A percentile compares a stretch with the other conserved stretches of the same genome.
Conservation (phyloP, 2,329 filamentous ascomycete genomes). For the Ascochyta rabiei region DNA sequence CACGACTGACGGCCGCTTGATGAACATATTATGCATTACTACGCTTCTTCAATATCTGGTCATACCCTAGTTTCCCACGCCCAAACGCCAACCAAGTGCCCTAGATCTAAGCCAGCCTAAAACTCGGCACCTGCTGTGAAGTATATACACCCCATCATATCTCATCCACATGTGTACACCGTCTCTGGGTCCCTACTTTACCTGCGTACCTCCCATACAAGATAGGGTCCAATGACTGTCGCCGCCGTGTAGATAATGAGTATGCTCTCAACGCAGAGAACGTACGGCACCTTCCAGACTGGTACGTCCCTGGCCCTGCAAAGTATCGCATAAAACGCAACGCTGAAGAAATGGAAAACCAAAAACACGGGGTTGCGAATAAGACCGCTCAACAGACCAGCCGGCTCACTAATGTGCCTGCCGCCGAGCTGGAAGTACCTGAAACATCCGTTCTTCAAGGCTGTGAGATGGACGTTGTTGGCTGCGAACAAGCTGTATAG, state of each 20-base stretch:
- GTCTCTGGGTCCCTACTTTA: constrained; percentile 13
- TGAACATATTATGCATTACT: constrained; percentile 4
- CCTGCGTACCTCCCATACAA: constrained; percentile 68
- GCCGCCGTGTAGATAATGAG: constrained; percentile 81
- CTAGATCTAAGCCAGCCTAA: constrained; percentile 2
- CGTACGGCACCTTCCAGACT: constrained; percentile 47
- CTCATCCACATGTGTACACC: not conserved
- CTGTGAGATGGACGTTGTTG: constrained; percentile 65
- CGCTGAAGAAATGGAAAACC: constrained; percentile 91
- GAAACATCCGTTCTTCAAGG: constrained; percentile 90
- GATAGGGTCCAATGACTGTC: constrained; percentile 81
- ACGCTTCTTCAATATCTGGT: not conserved
- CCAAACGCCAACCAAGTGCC: not conserved
- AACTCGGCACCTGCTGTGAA: not conserved
- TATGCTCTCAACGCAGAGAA: constrained; percentile 68
- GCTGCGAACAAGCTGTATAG: constrained; percentile 92
- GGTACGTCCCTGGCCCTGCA: constrained; percentile 59
- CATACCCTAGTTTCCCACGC: not conserved
- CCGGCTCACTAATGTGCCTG: constrained; percentile 76
- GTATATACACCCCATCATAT: constrained; percentile 8
- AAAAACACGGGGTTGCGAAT: constrained; percentile 78
- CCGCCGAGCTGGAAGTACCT: constrained; percentile 81
- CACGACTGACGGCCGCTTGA: not conserved
- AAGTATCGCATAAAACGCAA: constrained; percentile 89
- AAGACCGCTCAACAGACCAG: constrained; percentile 80